phyloP scores from a whole-genome alignment of 2,329 filamentous ascomycete species.

The Trematosphaeria pertusa region DNA sequence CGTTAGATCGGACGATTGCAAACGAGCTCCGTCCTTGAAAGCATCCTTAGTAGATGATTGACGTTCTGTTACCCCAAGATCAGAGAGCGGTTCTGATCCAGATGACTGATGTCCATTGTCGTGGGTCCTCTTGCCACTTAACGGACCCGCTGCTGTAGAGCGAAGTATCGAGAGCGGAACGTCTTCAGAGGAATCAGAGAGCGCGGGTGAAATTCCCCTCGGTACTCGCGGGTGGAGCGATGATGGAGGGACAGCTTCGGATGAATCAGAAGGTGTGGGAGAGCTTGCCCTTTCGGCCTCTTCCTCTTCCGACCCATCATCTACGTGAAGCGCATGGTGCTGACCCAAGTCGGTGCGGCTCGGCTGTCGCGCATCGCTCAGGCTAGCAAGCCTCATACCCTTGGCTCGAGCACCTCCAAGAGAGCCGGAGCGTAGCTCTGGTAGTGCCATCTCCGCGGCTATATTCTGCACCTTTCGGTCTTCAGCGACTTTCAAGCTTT shows the following conservation, averaged over 20 bases:
- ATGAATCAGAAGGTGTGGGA: not conserved
- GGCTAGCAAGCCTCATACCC: not conserved
- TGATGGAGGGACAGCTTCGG: not conserved
- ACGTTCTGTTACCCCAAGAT: not conserved
- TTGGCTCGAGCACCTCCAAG: not conserved
- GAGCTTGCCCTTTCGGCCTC: not conserved
- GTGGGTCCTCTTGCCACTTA: no score
- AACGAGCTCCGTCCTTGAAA: no score
- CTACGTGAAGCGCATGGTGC: not conserved
- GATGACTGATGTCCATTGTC: no score
- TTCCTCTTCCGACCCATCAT: not conserved
- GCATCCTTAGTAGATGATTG: not conserved
- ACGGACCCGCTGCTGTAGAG: no score
- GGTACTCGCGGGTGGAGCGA: not conserved
- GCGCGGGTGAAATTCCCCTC: no score
- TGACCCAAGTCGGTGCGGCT: no score
- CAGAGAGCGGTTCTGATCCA: no score
- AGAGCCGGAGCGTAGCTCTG: not conserved
- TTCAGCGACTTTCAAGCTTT: conserved; percentile 7
- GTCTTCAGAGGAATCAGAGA: no score
- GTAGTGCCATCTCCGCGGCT: no score
- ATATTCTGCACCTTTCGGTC: not conserved
- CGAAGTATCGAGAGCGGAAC: no score
- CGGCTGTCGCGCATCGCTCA: conserved; percentile 1
- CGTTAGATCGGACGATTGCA: conserved; percentile 15